Evolutionary conservation across 208 protist genomes (phyloP), one percentile per base, ranked within the genome.

Genomic region (Trypanosoma scelopori): DNA sequence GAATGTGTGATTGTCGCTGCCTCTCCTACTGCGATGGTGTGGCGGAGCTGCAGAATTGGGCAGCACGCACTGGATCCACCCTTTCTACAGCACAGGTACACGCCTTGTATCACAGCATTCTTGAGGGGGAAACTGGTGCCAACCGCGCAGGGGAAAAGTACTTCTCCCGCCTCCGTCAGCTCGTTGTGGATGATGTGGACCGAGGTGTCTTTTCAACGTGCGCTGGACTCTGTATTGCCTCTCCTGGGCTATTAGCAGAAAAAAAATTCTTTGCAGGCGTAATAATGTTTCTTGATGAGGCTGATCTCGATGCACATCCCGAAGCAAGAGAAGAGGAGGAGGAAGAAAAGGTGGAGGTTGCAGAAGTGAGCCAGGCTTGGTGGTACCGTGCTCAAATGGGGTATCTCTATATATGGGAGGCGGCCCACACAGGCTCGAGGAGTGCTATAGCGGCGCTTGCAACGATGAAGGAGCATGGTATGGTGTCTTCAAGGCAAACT

Each of bases 391-490:
- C 42, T 42, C 41, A n/a, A 43, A 45, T 12, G 0, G 67, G 43
- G 12, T 45, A 60, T 55, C 55, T 75, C 11, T 57, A 37, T 47
- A 69, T 75, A 53, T 69, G 69, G 63, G 30, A 20, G 13, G 69
- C 69, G 42, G 62, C 69, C 22, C 69, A 35, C 35, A 15, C 32
- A 12, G 84, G 83, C 37, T 92, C 89, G 5, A 43, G 45, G 25
- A 74, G 76, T 50, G 89, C 89, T 2, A 72, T 77, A 1, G 73
- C 74, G 12, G 67, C 83, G 0, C 51, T 93, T 22, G 79, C 84
- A 7, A 90, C 84, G 2, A 69, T 91, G 42, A 69, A 76, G 22
- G 83, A 90, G 50, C 78, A 91, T 46, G 86, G 89, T 30, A 79
- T 95, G 9, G 68, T 82, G 18, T 25, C 69, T 15, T 62, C 65